Base-by-base conservation (phyloP, 2,329 filamentous ascomycete genomes). In the Cladosporium cucumerinum region DNA sequence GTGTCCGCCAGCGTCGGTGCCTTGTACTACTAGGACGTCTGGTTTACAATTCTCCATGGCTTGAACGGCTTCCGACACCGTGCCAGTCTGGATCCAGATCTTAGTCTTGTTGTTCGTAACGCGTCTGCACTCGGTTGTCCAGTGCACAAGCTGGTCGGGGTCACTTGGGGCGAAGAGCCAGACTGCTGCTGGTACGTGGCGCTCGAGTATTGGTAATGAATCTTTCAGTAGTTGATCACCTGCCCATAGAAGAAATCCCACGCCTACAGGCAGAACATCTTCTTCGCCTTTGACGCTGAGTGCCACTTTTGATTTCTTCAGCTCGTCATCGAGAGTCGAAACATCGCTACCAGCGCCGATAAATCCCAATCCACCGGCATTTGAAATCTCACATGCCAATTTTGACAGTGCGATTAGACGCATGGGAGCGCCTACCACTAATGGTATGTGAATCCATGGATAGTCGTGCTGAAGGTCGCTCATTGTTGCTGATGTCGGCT, bases 351-450 rank as follows among this genome's bases (percentile, higher is more conserved):
- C 80, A 23, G 76, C 78, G 66, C 76, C 80, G 28, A 82, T 73
- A 73, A 82, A 82, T 60, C 80, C 80, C 11, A 82, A 72, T n/a
- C 80, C 80, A 25, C 80, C 80, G 34, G 85, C 83, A 69, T 77
- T 77, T 2, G 85, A 87, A 16, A 91, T 82, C 51, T 86, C 83
- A 34, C 87, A 78, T 2, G 88, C 86, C 3, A 92, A 81, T 0
- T 72, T 81, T 66, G 74, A 83, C 72, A 75, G 82, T 69, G 82
- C 79, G 62, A 91, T 85, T 39, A 87, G 80, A 54, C 87, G 84
- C 89, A 93, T 92, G 0, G 90, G 90, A 1, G 88, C 89, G 43
- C 82, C 80, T 54, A 83, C 79, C 32, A 92, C 81, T 23, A 90
- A 75, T 6, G 87, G 88, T 2, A 76, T 70, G 39, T 79, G 74